phyloP scores from a whole-genome alignment of 192 early-diverging fungal genomes.

The Neocallimastix lanati region DNA sequence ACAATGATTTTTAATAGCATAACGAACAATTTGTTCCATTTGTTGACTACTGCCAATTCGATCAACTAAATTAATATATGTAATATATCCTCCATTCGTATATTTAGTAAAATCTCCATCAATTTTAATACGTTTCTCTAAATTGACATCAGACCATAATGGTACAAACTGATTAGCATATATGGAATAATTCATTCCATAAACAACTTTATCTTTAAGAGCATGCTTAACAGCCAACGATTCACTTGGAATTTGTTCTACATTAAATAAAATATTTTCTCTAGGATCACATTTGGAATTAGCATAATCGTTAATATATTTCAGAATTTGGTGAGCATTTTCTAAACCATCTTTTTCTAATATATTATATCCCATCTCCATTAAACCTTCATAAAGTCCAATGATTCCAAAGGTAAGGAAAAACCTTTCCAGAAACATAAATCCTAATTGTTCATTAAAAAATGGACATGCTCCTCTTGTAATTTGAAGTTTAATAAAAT shows the following conservation, averaged over 20 bases:
- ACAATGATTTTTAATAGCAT: not conserved
- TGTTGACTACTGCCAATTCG: not conserved
- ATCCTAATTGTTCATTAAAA: not conserved
- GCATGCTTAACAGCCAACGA: not conserved
- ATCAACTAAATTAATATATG: not conserved
- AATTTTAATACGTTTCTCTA: not conserved
- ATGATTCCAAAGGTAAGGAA: not conserved
- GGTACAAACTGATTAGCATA: not conserved
- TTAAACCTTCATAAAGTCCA: not conserved
- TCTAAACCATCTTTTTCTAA: not conserved
- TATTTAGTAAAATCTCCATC: not conserved
- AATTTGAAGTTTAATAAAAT: not conserved
- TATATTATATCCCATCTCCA: not conserved
- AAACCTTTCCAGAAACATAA: not conserved
- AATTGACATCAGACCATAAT: not conserved
- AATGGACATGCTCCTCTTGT: not conserved
- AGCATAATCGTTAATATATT: not conserved
- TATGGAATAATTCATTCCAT: not conserved
- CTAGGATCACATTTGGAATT: not conserved
- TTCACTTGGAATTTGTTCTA: not conserved
- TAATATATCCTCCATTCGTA: not conserved
- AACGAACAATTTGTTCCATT: not conserved
- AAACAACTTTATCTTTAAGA: not conserved
- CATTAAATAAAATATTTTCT: not conserved
- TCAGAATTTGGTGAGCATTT: not conserved